Evolutionary conservation across 2,329 filamentous ascomycete genomes (phyloP).

Genomic region (Chrysoporthe deuterocubensis): DNA sequence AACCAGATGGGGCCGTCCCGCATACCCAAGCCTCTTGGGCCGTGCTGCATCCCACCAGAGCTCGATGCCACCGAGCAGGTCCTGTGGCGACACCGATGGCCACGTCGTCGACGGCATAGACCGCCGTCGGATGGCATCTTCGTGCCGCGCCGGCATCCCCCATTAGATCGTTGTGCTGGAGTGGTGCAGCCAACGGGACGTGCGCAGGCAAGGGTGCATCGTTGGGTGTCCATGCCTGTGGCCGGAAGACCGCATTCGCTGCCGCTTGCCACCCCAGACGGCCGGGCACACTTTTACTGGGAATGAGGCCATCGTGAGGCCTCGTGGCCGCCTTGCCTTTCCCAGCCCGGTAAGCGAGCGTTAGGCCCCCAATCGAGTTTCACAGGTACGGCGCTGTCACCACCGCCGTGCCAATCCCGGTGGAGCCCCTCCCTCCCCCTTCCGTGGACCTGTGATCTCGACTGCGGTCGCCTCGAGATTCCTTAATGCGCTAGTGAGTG

Average conservation of each 20-base stretch:
- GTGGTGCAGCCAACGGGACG: background rate
- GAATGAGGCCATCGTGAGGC: constrained; percentile 26
- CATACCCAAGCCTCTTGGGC: too few relatives aligned
- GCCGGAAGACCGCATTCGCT: background rate
- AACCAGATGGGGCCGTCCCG: too few relatives aligned
- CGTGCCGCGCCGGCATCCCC: constrained; percentile 3
- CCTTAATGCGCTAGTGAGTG: background rate
- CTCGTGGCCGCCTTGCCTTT: constrained; percentile 10
- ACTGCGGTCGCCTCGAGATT: background rate
- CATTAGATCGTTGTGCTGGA: constrained; percentile 7
- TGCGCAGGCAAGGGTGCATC: background rate
- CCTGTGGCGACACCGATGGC: background rate
- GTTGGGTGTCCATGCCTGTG: background rate
- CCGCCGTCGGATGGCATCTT: constrained; percentile 6
- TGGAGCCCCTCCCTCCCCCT: constrained; percentile 3
- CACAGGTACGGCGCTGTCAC: background rate
- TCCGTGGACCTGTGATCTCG: constrained; percentile 6
- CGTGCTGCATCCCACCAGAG: too few relatives aligned
- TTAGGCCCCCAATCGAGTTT: background rate
- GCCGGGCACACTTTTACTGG: background rate
- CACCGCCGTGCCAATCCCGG: constrained; percentile 11
- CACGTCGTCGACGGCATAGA: constrained; percentile 11
- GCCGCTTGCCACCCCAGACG: background rate
- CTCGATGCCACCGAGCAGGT: too few relatives aligned
- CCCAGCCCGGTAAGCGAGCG: constrained; percentile 10